These are phyloP conservation scores for Lactarius sanguifluus DNA, from an alignment of 768 basidiomycete species.

Conservation along the genomic window DNA sequence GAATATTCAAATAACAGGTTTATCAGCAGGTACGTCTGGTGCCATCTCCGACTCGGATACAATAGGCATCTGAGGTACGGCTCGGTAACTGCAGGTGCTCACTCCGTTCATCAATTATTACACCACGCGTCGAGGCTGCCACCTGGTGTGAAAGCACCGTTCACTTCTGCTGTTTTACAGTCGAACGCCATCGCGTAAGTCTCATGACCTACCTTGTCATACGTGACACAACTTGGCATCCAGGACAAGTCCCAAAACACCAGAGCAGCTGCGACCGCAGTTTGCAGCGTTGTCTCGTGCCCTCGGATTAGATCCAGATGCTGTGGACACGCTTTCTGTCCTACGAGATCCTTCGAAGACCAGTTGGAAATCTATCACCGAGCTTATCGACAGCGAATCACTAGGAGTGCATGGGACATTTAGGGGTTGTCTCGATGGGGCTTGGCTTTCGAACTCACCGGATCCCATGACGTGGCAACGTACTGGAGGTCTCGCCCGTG, in stretches of 20 bases:
- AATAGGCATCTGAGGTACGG: background rate
- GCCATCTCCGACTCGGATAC: background rate
- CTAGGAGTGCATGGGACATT: constrained; percentile 63
- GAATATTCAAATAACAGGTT: constrained; percentile 61
- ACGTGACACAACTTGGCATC: constrained; percentile 34
- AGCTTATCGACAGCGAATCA: constrained; percentile 56
- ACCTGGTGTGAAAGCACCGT: constrained; percentile 55
- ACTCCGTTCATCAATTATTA: constrained; percentile 73
- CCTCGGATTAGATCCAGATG: constrained; percentile 54
- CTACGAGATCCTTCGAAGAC: constrained; percentile 51
- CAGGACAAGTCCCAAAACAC: constrained; percentile 54
- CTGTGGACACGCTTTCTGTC: constrained; percentile 47
- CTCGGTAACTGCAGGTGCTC: constrained; percentile 48
- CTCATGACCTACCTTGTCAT: background rate
- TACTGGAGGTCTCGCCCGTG: constrained; percentile 55
- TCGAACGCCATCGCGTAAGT: constrained; percentile 74
- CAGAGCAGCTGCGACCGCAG: constrained; percentile 56
- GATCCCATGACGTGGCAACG: constrained; percentile 71
- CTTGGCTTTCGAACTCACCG: constrained; percentile 54
- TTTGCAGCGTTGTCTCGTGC: constrained; percentile 61
- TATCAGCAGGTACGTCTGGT: constrained; percentile 60
- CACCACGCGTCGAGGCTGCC: constrained; percentile 68
- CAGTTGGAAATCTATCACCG: constrained; percentile 51
- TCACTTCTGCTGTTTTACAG: constrained; percentile 63
- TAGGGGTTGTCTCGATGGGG: constrained; percentile 60